Conservation (phyloP, 495 filamentous ascomycete species). For the Gamarada debralockiae region DNA sequence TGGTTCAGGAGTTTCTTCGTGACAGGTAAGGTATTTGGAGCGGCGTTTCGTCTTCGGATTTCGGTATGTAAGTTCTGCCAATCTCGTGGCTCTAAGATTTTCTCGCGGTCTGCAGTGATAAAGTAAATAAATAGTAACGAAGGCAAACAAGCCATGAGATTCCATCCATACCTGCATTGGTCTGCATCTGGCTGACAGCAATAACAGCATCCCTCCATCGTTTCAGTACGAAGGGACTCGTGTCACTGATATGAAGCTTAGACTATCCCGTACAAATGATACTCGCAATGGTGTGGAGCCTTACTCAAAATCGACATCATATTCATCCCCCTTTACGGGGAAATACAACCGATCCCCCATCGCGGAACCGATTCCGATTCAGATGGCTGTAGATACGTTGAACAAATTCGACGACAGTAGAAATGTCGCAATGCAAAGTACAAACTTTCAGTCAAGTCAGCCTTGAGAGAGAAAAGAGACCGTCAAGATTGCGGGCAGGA, state of each 20-base stretch:
- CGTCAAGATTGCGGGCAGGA: too few relatives aligned
- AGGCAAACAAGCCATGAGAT: background rate
- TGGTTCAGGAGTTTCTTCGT: conserved; percentile 6
- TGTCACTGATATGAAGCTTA: conserved; percentile 5
- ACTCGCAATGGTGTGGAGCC: background rate
- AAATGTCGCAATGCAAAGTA: too few relatives aligned
- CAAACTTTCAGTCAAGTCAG: too few relatives aligned
- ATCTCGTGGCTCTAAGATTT: conserved; percentile 1
- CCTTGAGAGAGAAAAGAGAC: too few relatives aligned
- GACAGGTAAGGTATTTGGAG: conserved; percentile 1
- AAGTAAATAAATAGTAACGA: background rate
- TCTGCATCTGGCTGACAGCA: background rate
- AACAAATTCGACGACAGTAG: too few relatives aligned
- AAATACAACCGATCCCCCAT: too few relatives aligned
- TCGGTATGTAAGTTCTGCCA: conserved; percentile 13
- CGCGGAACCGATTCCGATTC: too few relatives aligned
- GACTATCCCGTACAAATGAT: background rate
- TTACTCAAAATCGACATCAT: conserved; percentile 17
- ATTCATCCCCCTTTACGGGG: conserved; percentile 13
- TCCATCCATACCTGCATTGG: conserved; percentile 2
- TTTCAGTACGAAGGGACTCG: conserved; percentile 6
- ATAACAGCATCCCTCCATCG: conserved; percentile 6
- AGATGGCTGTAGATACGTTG: too few relatives aligned
- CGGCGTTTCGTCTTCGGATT: background rate
- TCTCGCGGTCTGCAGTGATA: background rate